Evolutionary conservation across 345 rosid species (phyloP).

Genomic region (Citrus sinensis): DNA sequence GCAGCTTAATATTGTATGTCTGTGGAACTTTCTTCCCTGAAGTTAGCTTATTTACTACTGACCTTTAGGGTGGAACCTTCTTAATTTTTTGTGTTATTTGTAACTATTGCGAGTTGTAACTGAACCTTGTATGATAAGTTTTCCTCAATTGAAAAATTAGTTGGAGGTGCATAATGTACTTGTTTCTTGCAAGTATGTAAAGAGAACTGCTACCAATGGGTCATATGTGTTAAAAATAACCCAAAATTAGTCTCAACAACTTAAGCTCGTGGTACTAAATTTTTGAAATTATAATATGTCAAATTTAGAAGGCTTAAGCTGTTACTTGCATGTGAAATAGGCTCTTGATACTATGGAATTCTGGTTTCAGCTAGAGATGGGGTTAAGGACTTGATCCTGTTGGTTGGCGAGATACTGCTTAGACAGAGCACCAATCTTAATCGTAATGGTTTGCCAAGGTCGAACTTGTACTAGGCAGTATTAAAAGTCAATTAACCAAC

Average conservation of each 20-base stretch:
- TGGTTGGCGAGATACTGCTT: not conserved
- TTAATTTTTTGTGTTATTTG: slow-evolving; percentile 17
- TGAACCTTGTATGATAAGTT: slow-evolving; percentile 10
- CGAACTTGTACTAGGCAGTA: not conserved
- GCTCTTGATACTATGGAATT: not conserved
- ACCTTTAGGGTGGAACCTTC: slow-evolving; percentile 8
- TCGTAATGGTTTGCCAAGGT: not conserved
- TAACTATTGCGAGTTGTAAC: slow-evolving; percentile 22
- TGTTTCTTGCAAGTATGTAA: not conserved
- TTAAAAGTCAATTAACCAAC: not conserved
- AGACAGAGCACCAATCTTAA: not conserved
- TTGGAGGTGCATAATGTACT: not conserved
- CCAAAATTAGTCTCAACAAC: not conserved
- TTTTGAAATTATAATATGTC: not conserved
- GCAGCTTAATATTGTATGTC: not conserved
- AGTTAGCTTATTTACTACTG: not conserved
- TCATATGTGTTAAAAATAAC: not conserved
- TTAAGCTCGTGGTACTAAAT: not conserved
- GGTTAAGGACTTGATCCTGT: not conserved
- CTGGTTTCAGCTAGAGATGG: not conserved
- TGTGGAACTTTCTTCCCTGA: not conserved
- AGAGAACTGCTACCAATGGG: not conserved
- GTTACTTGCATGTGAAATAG: not conserved
- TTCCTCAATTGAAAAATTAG: slow-evolving; percentile 5
- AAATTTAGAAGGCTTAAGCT: not conserved